These are phyloP conservation scores for Phtheirospermum japonicum DNA, from an alignment of 257 asterid genomes.

Conservation along the genomic window DNA sequence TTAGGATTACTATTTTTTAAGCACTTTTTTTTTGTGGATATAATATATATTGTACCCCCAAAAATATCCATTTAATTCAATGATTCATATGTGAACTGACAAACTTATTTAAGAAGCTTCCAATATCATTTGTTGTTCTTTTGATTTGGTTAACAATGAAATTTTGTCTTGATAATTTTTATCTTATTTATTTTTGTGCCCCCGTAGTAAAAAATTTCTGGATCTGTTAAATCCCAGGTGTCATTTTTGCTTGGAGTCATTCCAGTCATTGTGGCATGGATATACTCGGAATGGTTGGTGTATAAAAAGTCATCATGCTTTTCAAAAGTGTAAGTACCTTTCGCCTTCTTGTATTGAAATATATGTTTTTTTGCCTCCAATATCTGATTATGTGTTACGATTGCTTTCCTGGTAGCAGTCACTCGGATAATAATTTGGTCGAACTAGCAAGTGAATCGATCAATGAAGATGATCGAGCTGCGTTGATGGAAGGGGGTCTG, in stretches of 20 bases:
- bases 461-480: conserved; percentile 78
- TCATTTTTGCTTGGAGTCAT: conserved; percentile 75
- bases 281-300: conserved; percentile 75
- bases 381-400: conserved; percentile 23
- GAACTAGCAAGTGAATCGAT: conserved; percentile 49
- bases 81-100: too few species aligned
- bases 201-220: too few species aligned
- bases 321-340: conserved; percentile 57
- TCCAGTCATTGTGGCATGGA: conserved; percentile 70
- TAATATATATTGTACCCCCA: too few species aligned
- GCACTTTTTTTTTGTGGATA: too few species aligned
- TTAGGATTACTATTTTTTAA: conserved; percentile 16
- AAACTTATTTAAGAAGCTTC: too few species aligned
- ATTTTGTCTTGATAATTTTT: too few species aligned
- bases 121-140: too few species aligned
- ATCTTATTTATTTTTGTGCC: too few species aligned
- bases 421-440: conserved; percentile 72
- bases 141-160: too few species aligned
- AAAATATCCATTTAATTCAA: too few species aligned
- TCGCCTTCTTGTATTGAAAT: conserved; percentile 5
- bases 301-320: conserved; percentile 46
- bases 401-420: conserved; percentile 48
- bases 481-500: conserved; percentile 78
- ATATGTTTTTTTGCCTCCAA: neutral
- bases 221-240: conserved; percentile 33